Percentiles rank a stretch among this genome's conserved stretches.
These are phyloP conservation scores for Lachancea sp. DNA, from an alignment of 805 yeast genomes.

Conservation along the genomic window DNA sequence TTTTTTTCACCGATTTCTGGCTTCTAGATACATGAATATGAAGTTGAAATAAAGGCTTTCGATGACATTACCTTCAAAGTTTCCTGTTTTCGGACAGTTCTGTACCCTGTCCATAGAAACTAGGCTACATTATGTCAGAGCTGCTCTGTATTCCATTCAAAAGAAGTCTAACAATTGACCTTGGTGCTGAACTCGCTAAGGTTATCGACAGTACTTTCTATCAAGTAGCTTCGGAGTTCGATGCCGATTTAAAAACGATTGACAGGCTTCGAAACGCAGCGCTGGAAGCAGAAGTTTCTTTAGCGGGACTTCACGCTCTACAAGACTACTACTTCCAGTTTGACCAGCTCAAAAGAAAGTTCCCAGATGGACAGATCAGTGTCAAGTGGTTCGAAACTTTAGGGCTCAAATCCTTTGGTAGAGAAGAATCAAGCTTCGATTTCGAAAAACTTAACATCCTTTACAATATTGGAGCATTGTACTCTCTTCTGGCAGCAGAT, in stretches of 20 bases:
- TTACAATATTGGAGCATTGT: slow-evolving; percentile 63
- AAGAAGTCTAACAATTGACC: slow-evolving; percentile 37
- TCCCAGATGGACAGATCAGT: slow-evolving; percentile 54
- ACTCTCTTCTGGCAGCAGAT: slow-evolving; percentile 48
- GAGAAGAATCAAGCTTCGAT: slow-evolving; percentile 42
- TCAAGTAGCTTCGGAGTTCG: slow-evolving; percentile 39
- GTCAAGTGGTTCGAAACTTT: slow-evolving; percentile 73
- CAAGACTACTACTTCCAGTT: slow-evolving; percentile 45
- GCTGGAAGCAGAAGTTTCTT: slow-evolving; percentile 32
- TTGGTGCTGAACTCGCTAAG: slow-evolving; percentile 36
- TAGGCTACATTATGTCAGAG: slow-evolving; percentile 27
- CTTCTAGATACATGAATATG: no score
- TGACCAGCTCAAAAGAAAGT: slow-evolving; percentile 42
- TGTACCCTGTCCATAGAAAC: background rate
- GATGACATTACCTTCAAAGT: background rate
- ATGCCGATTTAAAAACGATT: slow-evolving; percentile 38
- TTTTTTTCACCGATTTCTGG: no score
- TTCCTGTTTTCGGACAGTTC: background rate
- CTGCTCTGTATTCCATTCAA: slow-evolving; percentile 48
- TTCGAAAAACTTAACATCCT: slow-evolving; percentile 59
- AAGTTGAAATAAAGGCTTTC: background rate
- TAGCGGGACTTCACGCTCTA: slow-evolving; percentile 34
- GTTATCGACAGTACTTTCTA: slow-evolving; percentile 44
- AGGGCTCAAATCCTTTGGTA: slow-evolving; percentile 47
- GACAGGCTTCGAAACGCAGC: slow-evolving; percentile 40